Percentiles rank a stretch among this genome's conserved stretches.
These are phyloP conservation scores for Halteria grandinella DNA, from an alignment of 73 alveolate genomes.

Conservation along the genomic window DNA sequence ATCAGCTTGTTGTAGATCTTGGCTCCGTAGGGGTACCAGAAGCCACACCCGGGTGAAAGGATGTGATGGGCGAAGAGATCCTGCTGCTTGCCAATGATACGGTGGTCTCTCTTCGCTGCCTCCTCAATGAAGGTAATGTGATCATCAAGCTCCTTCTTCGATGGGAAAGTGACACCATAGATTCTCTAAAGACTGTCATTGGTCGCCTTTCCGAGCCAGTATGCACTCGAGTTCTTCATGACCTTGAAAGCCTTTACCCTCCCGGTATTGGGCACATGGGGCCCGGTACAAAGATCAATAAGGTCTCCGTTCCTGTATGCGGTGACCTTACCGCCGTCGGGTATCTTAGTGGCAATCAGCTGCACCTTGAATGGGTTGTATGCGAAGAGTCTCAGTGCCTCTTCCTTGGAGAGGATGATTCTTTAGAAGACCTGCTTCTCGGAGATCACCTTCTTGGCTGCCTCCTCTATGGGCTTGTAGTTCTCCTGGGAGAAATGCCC, in stretches of 20 bases:
- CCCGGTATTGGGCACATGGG: slow-evolving; percentile 97
- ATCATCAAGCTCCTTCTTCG: slow-evolving; percentile 96
- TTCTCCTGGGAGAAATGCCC: slow-evolving; percentile 84
- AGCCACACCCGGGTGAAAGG: slow-evolving; percentile 99
- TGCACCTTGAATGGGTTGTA: slow-evolving; percentile 98
- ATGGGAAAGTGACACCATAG: slow-evolving; percentile 99
- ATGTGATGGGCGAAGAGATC: slow-evolving; percentile 94
- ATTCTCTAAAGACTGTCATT: slow-evolving; percentile 98
- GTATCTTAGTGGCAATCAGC: slow-evolving; percentile 95
- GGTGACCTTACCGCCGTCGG: slow-evolving; percentile 95
- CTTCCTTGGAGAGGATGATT: slow-evolving; percentile 93
- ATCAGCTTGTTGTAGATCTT: slow-evolving; percentile 94
- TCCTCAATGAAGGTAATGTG: slow-evolving; percentile 93
- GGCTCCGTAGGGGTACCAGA: slow-evolving; percentile 97
- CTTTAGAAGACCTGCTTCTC: slow-evolving; percentile 96
- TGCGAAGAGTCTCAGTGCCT: slow-evolving; percentile 96
- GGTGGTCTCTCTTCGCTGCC: slow-evolving; percentile 99
- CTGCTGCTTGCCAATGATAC: slow-evolving; percentile 97
- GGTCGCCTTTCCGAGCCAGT: slow-evolving; percentile 98
- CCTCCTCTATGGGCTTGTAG: slow-evolving; percentile 89
- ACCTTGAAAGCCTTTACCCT: slow-evolving; percentile 97
- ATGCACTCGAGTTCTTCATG: slow-evolving; percentile 98
- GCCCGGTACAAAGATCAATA: slow-evolving; percentile 99
- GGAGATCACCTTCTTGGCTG: slow-evolving; percentile 82
- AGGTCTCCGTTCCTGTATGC: slow-evolving; percentile 98